Evolutionary conservation across 345 rosid species (phyloP).

Genomic region (Heritiera fomes): DNA sequence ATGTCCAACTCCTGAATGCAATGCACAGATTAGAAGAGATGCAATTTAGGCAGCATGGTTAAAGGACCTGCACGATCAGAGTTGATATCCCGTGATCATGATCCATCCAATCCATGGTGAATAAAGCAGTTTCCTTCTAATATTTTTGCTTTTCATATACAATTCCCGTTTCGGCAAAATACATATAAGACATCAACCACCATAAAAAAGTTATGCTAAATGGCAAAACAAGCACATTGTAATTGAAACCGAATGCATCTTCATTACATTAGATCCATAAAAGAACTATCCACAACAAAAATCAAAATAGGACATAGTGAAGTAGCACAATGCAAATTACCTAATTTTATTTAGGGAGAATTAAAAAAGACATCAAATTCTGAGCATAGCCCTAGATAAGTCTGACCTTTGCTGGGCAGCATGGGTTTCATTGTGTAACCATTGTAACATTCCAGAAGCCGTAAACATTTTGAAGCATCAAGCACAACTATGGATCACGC

Average conservation of each 20-base stretch:
- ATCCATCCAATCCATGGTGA: not conserved
- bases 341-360: slow-evolving; percentile 13
- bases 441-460: slow-evolving; percentile 19
- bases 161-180: not conserved
- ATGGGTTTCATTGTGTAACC: not conserved
- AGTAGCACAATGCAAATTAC: not conserved
- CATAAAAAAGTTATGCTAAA: not conserved
- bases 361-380: not conserved
- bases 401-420: not conserved
- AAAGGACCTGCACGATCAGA: not conserved
- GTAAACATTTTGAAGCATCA: slow-evolving; percentile 1
- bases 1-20: not conserved
- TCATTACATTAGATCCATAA: slow-evolving; percentile 1
- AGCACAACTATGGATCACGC: slow-evolving; percentile 26
- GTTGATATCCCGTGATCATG: too few species aligned
- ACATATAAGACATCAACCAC: not conserved
- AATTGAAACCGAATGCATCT: not conserved
- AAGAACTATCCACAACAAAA: not conserved
- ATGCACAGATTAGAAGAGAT: not conserved
- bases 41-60: not conserved
- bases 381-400: slow-evolving; percentile 15
- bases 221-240: not conserved
- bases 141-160: not conserved
- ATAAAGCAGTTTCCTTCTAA: not conserved
- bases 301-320: not conserved